These are phyloP conservation scores for Podospora pseudocomata DNA, from an alignment of 495 filamentous ascomycete species.

Conservation along the genomic window DNA sequence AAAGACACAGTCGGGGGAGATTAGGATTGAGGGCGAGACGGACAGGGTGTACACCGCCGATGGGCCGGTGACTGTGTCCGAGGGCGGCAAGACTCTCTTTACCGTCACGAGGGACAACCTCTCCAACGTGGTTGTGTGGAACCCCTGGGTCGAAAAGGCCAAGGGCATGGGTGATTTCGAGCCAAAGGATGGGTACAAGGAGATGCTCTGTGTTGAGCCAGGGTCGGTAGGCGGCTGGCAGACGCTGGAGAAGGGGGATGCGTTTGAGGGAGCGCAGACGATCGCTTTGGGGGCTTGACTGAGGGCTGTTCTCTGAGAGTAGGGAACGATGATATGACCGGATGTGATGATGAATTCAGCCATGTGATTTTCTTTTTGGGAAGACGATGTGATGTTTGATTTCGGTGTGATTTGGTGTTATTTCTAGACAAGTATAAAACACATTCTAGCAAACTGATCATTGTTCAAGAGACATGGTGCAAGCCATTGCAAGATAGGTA, in stretches of 20 bases:
- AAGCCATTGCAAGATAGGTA: too few species aligned
- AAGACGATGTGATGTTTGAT: background rate
- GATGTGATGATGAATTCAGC: background rate
- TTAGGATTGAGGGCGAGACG: slow-evolving; percentile 64
- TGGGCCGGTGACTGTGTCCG: slow-evolving; percentile 50
- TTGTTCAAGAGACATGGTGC: too few species aligned
- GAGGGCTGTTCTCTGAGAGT: background rate
- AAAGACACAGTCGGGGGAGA: slow-evolving; percentile 54
- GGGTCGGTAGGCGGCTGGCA: slow-evolving; percentile 79
- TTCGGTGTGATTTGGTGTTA: background rate
- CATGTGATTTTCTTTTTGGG: background rate
- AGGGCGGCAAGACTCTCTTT: slow-evolving; percentile 61
- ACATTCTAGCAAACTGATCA: too few species aligned
- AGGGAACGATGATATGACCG: background rate
- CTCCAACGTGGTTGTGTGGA: slow-evolving; percentile 90
- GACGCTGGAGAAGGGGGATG: slow-evolving; percentile 78
- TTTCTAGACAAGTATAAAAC: background rate
- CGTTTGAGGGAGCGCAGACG: slow-evolving; percentile 84
- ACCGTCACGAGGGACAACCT: slow-evolving; percentile 75
- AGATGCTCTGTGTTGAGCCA: slow-evolving; percentile 92
- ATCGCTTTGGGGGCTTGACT: slow-evolving; percentile 40
- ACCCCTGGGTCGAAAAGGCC: slow-evolving; percentile 87
- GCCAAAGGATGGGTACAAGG: slow-evolving; percentile 81
- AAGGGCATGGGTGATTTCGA: slow-evolving; percentile 80
- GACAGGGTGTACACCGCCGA: slow-evolving; percentile 63